These are phyloP conservation scores for Juncus inflexus DNA, from an alignment of 176 grass and related monocot genomes.

Conservation along the genomic window DNA sequence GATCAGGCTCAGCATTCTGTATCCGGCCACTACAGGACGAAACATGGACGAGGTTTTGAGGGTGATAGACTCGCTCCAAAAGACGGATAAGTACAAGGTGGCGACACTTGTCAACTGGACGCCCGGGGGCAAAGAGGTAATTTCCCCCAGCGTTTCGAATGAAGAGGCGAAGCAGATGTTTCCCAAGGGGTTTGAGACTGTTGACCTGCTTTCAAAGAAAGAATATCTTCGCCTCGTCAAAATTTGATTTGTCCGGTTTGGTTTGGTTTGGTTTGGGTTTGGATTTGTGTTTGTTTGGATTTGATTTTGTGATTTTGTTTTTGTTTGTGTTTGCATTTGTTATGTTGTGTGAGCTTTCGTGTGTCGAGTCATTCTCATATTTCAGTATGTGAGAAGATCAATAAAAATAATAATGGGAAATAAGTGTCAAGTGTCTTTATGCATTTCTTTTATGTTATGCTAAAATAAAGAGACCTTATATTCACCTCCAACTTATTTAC, in stretches of 20 bases:
- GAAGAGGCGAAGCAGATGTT: constrained; percentile 60
- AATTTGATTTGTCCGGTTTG: constrained; percentile 6
- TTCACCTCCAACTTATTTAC: no score
- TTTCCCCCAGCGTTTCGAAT: constrained; percentile 42
- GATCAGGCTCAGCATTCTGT: constrained; percentile 66
- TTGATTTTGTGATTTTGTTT: neutral
- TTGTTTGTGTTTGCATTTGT: no score
- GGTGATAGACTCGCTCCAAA: constrained; percentile 59
- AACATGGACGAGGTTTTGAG: constrained; percentile 80
- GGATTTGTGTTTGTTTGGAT: no score
- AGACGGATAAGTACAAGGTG: constrained; percentile 50
- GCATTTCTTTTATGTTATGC: no score
- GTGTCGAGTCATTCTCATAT: no score
- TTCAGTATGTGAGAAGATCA: no score
- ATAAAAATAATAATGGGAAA: no score
- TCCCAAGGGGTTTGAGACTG: constrained; percentile 34
- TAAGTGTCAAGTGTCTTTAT: no score
- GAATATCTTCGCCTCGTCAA: constrained; percentile 58
- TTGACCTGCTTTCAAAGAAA: constrained; percentile 54
- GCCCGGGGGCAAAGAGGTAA: constrained; percentile 48
- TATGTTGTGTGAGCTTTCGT: no score
- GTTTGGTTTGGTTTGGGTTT: neutral
- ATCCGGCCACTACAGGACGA: constrained; percentile 54
- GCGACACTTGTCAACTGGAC: constrained; percentile 73
- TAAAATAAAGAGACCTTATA: no score